Conservation (phyloP, 1,284 basidiomycete species). For the Malassezia arunalokei region DNA sequence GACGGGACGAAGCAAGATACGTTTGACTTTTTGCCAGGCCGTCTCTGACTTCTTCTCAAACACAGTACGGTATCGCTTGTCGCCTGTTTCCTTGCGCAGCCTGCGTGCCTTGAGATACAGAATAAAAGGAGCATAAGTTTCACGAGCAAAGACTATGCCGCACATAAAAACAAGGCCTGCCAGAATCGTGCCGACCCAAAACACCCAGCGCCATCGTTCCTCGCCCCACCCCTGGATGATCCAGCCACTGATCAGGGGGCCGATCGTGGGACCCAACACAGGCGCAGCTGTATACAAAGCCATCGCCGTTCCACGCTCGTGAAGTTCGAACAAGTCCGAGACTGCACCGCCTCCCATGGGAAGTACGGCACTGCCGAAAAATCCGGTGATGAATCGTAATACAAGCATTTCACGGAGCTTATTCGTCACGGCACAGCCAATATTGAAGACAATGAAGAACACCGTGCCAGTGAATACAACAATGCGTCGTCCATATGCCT, state of each 20-base stretch:
- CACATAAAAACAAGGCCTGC: conserved; percentile 42
- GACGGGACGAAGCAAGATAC: conserved; percentile 51
- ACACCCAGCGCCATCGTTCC: conserved; percentile 14
- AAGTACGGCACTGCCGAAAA: conserved; percentile 42
- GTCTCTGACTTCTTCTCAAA: conserved; percentile 25
- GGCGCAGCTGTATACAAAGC: conserved; percentile 53
- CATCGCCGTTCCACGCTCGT: conserved; percentile 46
- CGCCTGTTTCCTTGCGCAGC: conserved; percentile 33
- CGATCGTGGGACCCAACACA: conserved; percentile 20
- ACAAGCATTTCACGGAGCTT: conserved; percentile 20
- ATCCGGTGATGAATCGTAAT: conserved; percentile 31
- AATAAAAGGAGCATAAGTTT: conserved; percentile 58
- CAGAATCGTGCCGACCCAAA: conserved; percentile 17
- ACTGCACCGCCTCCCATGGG: conserved; percentile 54
- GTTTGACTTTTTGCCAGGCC: conserved; percentile 40
- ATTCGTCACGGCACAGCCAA: conserved; percentile 30
- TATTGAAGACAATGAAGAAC: conserved; percentile 35
- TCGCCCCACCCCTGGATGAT: conserved; percentile 16
- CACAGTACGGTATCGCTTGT: conserved; percentile 18
- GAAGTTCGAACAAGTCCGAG: conserved; percentile 59
- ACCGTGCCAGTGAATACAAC: conserved; percentile 31
- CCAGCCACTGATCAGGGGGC: conserved; percentile 13
- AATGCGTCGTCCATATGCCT: conserved; percentile 49
- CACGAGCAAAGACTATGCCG: conserved; percentile 55
- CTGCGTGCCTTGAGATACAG: conserved; percentile 47